Conservation (phyloP, 495 filamentous ascomycete genomes). For the Tetracladium marchalianum region DNA sequence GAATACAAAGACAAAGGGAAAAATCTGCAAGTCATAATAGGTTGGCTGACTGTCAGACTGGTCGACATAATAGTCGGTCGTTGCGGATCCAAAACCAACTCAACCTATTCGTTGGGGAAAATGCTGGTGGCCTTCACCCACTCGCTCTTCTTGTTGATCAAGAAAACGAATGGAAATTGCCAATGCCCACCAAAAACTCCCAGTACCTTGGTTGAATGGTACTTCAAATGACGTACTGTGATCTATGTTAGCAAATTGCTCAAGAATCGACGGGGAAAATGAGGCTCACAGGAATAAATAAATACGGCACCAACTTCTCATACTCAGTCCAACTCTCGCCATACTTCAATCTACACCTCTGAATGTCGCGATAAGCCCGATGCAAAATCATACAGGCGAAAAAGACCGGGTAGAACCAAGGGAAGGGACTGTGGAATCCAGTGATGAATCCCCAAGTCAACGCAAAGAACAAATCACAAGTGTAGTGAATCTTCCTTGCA, state of each 20-base stretch:
- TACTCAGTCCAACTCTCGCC: slow-evolving; percentile 90
- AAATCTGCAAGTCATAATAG: too few species aligned
- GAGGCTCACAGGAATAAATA: slow-evolving; percentile 87
- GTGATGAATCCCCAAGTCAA: slow-evolving; percentile 47
- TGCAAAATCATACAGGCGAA: slow-evolving; percentile 88
- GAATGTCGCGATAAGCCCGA: slow-evolving; percentile 75
- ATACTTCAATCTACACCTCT: slow-evolving; percentile 78
- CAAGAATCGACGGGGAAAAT: background rate
- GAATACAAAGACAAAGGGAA: too few species aligned
- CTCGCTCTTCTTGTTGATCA: too few species aligned
- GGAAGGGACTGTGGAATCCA: slow-evolving; percentile 68
- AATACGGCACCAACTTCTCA: slow-evolving; percentile 75
- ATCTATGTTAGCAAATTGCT: background rate
- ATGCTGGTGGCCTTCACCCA: too few species aligned
- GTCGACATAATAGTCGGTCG: too few species aligned
- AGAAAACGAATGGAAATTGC: too few species aligned
- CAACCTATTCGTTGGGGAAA: too few species aligned
- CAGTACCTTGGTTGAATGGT: background rate
- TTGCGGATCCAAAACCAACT: too few species aligned
- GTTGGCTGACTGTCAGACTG: too few species aligned
- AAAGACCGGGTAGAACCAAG: slow-evolving; percentile 95
- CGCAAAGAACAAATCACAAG: slow-evolving; percentile 81
- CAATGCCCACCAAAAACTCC: background rate
- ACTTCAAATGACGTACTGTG: slow-evolving; percentile 23
- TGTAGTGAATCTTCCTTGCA: slow-evolving; percentile 93